Conservation (phyloP, 1,139 yeast genomes). For the Saccharomyces hybrid region DNA sequence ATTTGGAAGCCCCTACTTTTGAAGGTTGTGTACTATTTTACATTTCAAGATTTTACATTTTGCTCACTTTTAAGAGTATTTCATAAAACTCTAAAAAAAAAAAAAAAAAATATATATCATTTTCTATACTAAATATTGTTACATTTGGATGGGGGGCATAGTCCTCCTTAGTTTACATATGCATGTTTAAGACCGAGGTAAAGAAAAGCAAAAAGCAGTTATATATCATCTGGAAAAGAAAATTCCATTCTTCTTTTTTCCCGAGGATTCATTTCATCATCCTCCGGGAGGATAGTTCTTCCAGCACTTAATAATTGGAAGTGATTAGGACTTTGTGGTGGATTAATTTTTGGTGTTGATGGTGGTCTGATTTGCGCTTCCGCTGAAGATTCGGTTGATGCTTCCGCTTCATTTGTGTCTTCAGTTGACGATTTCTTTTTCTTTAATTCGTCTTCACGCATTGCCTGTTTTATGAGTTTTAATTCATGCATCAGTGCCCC, state of each 20-base stretch:
- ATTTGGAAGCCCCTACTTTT: too few relatives aligned
- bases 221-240: slow-evolving; percentile 26
- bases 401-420: neutral
- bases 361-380: neutral
- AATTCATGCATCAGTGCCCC: slow-evolving; percentile 26
- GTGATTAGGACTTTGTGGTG: slow-evolving; percentile 13
- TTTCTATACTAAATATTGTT: neutral
- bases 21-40: too few relatives aligned
- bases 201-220: neutral
- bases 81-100: too few relatives aligned
- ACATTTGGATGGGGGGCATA: neutral
- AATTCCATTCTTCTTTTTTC: slow-evolving; percentile 15
- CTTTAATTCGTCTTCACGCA: slow-evolving; percentile 16
- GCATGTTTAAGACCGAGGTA: neutral
- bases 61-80: too few relatives aligned
- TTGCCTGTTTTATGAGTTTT: slow-evolving; percentile 21
- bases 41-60: too few relatives aligned
- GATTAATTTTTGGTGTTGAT: neutral
- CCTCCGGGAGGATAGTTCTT: slow-evolving; percentile 25
- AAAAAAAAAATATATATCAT: neutral
- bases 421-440: neutral
- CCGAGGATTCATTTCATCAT: slow-evolving; percentile 15
- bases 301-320: slow-evolving; percentile 28
- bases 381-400: neutral
- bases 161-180: neutral